phyloP scores from a whole-genome alignment of 2,329 filamentous ascomycete species.

The Lachnellula willkommii region DNA sequence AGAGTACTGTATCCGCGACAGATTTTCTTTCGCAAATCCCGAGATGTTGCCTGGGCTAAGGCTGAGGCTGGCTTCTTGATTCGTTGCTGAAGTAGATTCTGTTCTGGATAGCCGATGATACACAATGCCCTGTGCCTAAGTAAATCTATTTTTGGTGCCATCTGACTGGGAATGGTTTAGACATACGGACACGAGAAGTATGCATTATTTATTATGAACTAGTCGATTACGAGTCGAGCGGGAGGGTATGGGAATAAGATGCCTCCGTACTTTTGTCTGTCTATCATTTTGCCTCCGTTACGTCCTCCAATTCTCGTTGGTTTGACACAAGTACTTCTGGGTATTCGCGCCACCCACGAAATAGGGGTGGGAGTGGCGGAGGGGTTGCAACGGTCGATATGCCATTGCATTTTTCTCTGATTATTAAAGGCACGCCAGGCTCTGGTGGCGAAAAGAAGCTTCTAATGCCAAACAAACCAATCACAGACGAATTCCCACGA shows the following conservation, averaged over 20 bases:
- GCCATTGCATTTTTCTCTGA: too few species aligned
- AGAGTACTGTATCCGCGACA: too few species aligned
- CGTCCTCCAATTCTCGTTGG: not conserved
- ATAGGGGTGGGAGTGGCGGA: too few species aligned
- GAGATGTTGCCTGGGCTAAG: not conserved
- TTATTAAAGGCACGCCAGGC: too few species aligned
- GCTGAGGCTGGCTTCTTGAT: not conserved
- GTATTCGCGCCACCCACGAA: too few species aligned
- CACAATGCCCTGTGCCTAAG: not conserved
- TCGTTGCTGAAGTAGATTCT: not conserved
- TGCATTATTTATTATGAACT: not conserved
- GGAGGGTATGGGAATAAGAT: not conserved
- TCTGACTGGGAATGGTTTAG: not conserved
- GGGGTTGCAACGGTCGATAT: too few species aligned
- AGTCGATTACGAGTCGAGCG: too few species aligned
- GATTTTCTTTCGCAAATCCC: not conserved
- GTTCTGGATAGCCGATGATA: not conserved
- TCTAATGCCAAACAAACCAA: too few species aligned
- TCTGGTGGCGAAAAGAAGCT: too few species aligned
- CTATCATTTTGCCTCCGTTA: not conserved
- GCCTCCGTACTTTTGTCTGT: not conserved
- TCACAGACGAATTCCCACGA: too few species aligned
- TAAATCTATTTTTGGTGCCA: constrained; percentile 10
- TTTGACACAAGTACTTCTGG: too few species aligned
- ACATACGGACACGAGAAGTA: constrained; percentile 8